These are phyloP conservation scores for Dactylellina drechsleri DNA, from an alignment of 2,329 filamentous ascomycete species.

Conservation along the genomic window DNA sequence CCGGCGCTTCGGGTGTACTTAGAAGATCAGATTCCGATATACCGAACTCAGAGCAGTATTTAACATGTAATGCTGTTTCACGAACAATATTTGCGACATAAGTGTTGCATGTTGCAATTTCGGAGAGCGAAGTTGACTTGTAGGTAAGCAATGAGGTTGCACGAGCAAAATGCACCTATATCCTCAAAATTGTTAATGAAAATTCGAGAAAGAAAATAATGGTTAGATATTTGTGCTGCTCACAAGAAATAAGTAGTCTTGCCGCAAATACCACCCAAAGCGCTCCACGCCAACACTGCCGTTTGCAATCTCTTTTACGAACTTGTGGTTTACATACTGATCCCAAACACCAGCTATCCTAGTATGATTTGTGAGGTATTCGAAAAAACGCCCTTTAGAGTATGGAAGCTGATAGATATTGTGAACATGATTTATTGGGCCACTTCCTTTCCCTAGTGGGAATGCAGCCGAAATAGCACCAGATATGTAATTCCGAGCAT, in stretches of 20 bases:
- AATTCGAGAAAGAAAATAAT: no score
- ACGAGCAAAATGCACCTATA: constrained; percentile 82
- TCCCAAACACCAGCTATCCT: constrained; percentile 81
- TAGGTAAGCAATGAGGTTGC: constrained; percentile 87
- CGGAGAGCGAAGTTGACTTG: constrained; percentile 78
- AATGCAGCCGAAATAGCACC: constrained; percentile 70
- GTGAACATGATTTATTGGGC: constrained; percentile 76
- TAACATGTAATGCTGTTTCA: constrained; percentile 82
- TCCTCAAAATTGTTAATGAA: no score
- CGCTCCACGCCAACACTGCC: constrained; percentile 78
- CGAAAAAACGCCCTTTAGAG: constrained; percentile 77
- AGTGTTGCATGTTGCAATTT: constrained; percentile 74
- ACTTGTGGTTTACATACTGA: constrained; percentile 80
- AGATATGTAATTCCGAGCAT: constrained; percentile 71
- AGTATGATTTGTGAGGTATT: constrained; percentile 79
- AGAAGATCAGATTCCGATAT: constrained; percentile 79
- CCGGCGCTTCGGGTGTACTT: constrained; percentile 72
- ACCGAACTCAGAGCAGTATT: constrained; percentile 84
- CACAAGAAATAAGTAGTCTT: constrained; percentile 91
- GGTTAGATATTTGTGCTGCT: constrained; percentile 55
- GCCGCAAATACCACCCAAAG: constrained; percentile 89
- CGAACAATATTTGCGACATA: constrained; percentile 80
- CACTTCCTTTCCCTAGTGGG: constrained; percentile 69
- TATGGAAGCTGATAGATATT: constrained; percentile 71
- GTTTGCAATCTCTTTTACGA: constrained; percentile 79